These are phyloP conservation scores for Triticum dicoccoides DNA, from an alignment of 176 grass and related monocot genomes.

Conservation along the genomic window DNA sequence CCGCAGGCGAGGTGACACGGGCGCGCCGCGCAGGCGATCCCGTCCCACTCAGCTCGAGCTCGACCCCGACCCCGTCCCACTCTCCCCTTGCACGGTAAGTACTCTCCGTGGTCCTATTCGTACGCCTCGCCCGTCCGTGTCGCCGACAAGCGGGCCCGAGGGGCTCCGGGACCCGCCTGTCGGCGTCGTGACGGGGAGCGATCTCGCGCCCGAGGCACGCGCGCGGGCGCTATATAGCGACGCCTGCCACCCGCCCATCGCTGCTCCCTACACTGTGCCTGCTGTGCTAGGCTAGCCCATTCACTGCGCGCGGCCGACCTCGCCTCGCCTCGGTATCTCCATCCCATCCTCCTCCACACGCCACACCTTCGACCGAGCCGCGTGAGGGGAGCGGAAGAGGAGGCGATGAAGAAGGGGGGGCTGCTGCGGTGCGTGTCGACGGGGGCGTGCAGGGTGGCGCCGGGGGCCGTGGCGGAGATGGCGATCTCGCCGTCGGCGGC, in stretches of 20 bases:
- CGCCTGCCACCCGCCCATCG: not conserved
- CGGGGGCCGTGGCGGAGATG: not conserved
- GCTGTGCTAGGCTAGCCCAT: no score
- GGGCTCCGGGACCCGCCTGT: fast-evolving
- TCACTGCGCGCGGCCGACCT: not conserved
- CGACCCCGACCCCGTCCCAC: not conserved
- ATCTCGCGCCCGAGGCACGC: not conserved
- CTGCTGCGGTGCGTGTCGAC: conserved; percentile 49
- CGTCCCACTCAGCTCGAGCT: not conserved
- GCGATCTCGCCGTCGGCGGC: not conserved
- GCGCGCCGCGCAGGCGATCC: not conserved
- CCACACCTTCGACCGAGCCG: not conserved
- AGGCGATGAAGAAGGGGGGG: conserved; percentile 39
- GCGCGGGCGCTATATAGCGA: conserved; percentile 32
- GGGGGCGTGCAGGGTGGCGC: conserved; percentile 42
- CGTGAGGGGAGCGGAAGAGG: no score
- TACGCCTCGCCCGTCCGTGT: not conserved
- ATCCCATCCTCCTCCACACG: not conserved
- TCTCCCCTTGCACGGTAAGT: not conserved
- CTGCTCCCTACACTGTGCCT: not conserved
- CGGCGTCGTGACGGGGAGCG: fast-evolving
- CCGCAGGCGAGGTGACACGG: no score
- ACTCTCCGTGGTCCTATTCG: conserved; percentile 36
- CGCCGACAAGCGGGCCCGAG: not conserved
- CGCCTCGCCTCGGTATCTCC: not conserved